A percentile compares a stretch with the other conserved stretches of the same genome.
phyloP scores from a whole-genome alignment of 345 rosid species.

The Eutrema yunnanense region DNA sequence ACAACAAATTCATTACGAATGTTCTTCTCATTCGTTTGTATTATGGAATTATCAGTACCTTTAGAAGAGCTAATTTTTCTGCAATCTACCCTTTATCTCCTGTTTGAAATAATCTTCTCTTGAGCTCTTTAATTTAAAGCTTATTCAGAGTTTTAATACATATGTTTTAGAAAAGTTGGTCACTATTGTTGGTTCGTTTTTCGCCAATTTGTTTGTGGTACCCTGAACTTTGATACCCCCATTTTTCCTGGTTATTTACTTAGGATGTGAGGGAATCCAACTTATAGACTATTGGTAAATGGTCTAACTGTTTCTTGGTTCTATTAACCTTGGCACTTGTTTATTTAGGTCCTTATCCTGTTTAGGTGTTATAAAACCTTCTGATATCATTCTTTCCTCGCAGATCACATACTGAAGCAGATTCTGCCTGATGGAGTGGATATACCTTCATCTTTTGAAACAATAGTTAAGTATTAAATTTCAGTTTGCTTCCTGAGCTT shows the following conservation, averaged over 20 bases:
- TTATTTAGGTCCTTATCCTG: neutral
- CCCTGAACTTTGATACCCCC: neutral
- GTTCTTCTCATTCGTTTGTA: neutral
- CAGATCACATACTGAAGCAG: slow-evolving; percentile 88
- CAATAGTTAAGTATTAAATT: slow-evolving; percentile 68
- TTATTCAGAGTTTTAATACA: neutral
- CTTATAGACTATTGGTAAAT: neutral
- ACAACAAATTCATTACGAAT: neutral
- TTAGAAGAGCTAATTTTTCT: neutral
- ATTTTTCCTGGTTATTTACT: neutral
- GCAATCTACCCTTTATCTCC: neutral
- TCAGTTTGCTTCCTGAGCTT: neutral
- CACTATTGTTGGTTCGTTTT: neutral
- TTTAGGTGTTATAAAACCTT: neutral
- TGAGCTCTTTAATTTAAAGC: neutral
- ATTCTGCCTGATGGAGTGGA: slow-evolving; percentile 84
- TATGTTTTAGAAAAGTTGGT: neutral
- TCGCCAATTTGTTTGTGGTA: neutral
- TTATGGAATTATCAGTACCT: neutral
- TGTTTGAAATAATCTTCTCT: neutral
- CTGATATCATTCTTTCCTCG: slow-evolving; percentile 8
- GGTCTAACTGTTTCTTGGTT: neutral
- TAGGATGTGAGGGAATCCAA: neutral
- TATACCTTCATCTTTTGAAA: slow-evolving; percentile 93
- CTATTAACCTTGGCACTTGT: neutral